A percentile compares a stretch with the other conserved stretches of the same genome.
These are phyloP conservation scores for Camellia granthamiana DNA, from an alignment of 148 eudicot genomes.

Conservation along the genomic window DNA sequence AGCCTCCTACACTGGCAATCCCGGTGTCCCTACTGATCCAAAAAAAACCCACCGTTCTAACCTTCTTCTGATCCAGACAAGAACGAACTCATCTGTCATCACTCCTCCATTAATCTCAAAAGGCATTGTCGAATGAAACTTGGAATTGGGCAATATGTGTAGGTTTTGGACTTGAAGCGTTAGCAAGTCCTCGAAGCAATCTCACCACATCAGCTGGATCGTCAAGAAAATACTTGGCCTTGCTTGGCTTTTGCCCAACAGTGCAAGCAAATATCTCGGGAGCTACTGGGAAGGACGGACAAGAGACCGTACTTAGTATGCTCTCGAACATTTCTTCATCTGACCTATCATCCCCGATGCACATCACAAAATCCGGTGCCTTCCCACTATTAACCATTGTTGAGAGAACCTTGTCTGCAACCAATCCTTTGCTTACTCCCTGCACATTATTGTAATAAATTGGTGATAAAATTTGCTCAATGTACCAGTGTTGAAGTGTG, in stretches of 20 bases:
- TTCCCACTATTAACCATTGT: slow-evolving; percentile 35
- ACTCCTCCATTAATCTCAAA: slow-evolving; percentile 5
- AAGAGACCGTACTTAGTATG: slow-evolving; percentile 43
- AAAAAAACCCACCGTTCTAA: background rate
- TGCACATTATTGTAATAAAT: slow-evolving; percentile 23
- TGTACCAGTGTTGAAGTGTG: background rate
- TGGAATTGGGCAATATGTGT: slow-evolving; percentile 37
- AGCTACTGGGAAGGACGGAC: slow-evolving; percentile 26
- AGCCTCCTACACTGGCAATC: background rate
- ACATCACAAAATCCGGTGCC: slow-evolving; percentile 69
- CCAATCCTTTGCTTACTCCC: slow-evolving; percentile 82
- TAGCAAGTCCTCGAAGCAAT: slow-evolving; percentile 52
- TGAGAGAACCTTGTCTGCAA: slow-evolving; percentile 60
- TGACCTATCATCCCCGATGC: slow-evolving; percentile 81
- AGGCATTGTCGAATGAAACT: slow-evolving; percentile 52
- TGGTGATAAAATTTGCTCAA: slow-evolving; percentile 2
- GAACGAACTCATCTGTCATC: background rate
- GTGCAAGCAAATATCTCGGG: slow-evolving; percentile 80
- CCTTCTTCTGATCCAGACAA: background rate
- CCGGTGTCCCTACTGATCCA: background rate
- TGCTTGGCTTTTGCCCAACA: slow-evolving; percentile 88
- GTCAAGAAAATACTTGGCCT: slow-evolving; percentile 81
- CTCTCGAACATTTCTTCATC: slow-evolving; percentile 92
- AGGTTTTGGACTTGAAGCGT: slow-evolving; percentile 53
- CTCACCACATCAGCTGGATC: slow-evolving; percentile 54